Evolutionary conservation across 2,329 filamentous ascomycete species (phyloP), one percentile per base, ranked within the genome.

Genomic region (Aspergillus pseudoviridinutans): DNA sequence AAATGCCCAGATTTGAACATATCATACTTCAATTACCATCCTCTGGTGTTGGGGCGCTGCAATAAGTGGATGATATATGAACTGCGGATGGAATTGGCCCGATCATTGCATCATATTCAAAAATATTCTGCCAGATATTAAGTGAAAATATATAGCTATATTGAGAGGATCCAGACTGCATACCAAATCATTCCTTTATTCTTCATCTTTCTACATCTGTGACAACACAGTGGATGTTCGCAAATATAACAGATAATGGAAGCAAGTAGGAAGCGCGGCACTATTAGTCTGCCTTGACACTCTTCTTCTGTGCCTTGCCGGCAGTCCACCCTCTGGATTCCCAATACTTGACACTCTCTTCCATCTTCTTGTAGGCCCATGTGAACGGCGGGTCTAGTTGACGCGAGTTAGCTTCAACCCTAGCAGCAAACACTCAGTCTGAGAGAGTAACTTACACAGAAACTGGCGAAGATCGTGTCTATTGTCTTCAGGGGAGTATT

Each of bases 401-500:
- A 35, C 17, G 7, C 24, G 38, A 55, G 27, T 32, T 10, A 20
- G 14, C 14, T 24, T 6, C 12, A 28, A 51, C 5, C 20, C 35
- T 49, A 42, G 41, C 47, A 38, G 10, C 20, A 17, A 14, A 27
- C 27, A 4, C 7, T 12, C 12, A 42, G 42, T 27, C 20, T 3
- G 25, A 4, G 25, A 3, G 35, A 29, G 25, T 29, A 35, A 62
- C 68, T 50, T 61, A 71, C 68, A 87, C 57, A 84, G 68, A 64
- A 85, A 85, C 27, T 82, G 83, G 54, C 80, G 73, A 61, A 79
- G 73, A 74, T 87, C 85, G 60, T 79, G 84, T 3, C 84, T 71
- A 62, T 87, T 86, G 55, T 85, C 83, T 47, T 85, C 82, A 0
- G 79, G 78, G 41, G 71, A 78, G 62, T 87, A 86, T 14, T 74